phyloP scores from a whole-genome alignment of 2,329 filamentous ascomycete species.

The Colletotrichum simmondsii region DNA sequence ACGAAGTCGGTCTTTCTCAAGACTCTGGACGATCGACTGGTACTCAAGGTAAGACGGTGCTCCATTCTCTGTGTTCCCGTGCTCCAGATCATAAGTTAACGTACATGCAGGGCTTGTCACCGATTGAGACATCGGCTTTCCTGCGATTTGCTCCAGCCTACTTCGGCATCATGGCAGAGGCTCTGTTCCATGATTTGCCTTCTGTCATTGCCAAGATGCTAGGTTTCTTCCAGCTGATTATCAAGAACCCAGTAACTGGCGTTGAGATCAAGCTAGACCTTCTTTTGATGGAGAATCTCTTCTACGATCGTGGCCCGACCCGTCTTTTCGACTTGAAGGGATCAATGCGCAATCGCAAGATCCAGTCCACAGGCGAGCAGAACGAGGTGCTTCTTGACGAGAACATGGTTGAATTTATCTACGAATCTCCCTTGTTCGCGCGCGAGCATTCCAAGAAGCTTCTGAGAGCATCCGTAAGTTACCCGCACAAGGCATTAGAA shows the following conservation, averaged over 20 bases:
- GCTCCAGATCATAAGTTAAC: conserved; percentile 29
- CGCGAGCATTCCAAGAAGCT: conserved; percentile 97
- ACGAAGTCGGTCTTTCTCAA: conserved; percentile 98
- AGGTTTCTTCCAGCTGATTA: conserved; percentile 96
- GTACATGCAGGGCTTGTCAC: conserved; percentile 76
- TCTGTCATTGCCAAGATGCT: conserved; percentile 99
- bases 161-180: conserved; percentile 97
- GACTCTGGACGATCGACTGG: conserved; percentile 92
- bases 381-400: conserved; percentile 97
- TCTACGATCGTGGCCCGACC: conserved; percentile 92
- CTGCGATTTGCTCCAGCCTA: conserved; percentile 96
- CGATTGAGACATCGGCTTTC: conserved; percentile 93
- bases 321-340: conserved; percentile 97
- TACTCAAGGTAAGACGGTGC: conserved; percentile 72
- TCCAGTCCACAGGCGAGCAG: conserved; percentile 93
- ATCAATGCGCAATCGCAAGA: conserved; percentile 98
- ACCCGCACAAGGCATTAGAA: neutral
- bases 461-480: conserved; percentile 76
- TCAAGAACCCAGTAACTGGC: conserved; percentile 92
- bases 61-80: neutral
- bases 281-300: conserved; percentile 96
- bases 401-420: conserved; percentile 99
- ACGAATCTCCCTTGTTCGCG: conserved; percentile 94
- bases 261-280: conserved; percentile 96
- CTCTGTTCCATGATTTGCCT: conserved; percentile 92